Base-by-base conservation (phyloP, 2,329 filamentous ascomycete genomes). In the Xylariaceae sp. region DNA sequence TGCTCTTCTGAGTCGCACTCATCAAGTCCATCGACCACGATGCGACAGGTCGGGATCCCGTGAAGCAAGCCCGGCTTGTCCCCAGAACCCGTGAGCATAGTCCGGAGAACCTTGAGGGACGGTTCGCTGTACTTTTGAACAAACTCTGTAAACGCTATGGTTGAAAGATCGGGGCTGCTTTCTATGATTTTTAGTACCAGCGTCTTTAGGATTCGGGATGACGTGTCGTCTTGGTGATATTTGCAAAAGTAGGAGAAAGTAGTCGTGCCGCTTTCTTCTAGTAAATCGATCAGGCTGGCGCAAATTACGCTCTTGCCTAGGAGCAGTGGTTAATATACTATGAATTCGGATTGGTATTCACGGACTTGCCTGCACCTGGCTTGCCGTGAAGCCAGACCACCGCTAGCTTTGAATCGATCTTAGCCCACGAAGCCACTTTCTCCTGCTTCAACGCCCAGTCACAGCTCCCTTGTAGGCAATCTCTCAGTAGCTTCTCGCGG, bases 161-260 rank as follows among this genome's bases (percentile, higher is more conserved):
- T 19, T 16, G 41, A 14, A 9, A 53, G 26, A 40, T 46, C 50
- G 14, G 24, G 33, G 19, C 14, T 46, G 11, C 8, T 45, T 31
- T 47, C 33, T 47, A 53, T 47, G 16, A 53, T 29, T 7, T 31
- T 39, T 6, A 53, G 21, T 8, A 46, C 33, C 2, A 53, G 11
- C 9, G 50, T 40, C 33, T 46, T 53, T 17, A 53, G 23, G 14
- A 53, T 53, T 19, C 29, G 9, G 2, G 50, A 53, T n/a, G 23
- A 46, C 6, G 31, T 47, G 28, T 53, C 50, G 6, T 24, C 6
- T 31, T 53, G 50, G 33, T 53, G 24, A 34, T 53, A 46, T 46
- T 40, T 53, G 33, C 50, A 53, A 33, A 53, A 53, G 36, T 53
- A 53, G 24, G 39, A 53, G 16, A 53, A 17, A 31, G 50, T 40